Evolutionary conservation across 176 grass and related monocot genomes (phyloP).

Genomic region (Ensete ventricosum): DNA sequence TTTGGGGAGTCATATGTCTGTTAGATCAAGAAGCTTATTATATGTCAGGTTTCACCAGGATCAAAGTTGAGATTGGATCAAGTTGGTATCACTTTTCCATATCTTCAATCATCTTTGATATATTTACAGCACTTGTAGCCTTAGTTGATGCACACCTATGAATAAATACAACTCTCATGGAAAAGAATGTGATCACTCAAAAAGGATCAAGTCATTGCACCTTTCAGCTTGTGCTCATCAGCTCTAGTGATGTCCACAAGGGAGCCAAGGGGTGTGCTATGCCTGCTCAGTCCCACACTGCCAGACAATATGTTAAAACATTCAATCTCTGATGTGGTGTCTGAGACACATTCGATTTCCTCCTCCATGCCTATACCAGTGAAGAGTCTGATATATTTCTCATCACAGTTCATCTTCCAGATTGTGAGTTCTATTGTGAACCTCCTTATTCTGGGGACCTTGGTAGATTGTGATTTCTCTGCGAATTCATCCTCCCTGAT

Average conservation of each 20-base stretch:
- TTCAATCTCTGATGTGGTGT: constrained; percentile 7
- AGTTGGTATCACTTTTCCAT: no score
- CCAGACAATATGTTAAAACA: constrained; percentile 10
- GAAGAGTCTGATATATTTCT: constrained; percentile 20
- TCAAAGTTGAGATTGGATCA: no score
- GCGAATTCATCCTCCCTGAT: constrained; percentile 31
- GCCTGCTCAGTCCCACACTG: neutral
- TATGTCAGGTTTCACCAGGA: no score
- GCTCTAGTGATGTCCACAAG: neutral
- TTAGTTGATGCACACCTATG: neutral
- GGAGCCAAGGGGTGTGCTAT: neutral
- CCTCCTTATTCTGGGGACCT: constrained; percentile 38
- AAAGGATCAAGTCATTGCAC: no score
- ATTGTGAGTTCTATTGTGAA: constrained; percentile 26
- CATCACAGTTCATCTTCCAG: constrained; percentile 22
- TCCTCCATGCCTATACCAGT: constrained; percentile 19
- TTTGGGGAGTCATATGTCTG: no score
- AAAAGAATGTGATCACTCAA: neutral
- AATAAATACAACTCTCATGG: no score
- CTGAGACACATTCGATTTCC: neutral
- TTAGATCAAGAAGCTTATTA: no score
- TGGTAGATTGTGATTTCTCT: neutral
- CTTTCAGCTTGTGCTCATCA: neutral
- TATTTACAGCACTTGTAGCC: no score
- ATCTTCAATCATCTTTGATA: no score